Evolutionary conservation across 768 basidiomycete species (phyloP), one percentile per base, ranked within the genome.

Genomic region (Russula griseocarnosa): DNA sequence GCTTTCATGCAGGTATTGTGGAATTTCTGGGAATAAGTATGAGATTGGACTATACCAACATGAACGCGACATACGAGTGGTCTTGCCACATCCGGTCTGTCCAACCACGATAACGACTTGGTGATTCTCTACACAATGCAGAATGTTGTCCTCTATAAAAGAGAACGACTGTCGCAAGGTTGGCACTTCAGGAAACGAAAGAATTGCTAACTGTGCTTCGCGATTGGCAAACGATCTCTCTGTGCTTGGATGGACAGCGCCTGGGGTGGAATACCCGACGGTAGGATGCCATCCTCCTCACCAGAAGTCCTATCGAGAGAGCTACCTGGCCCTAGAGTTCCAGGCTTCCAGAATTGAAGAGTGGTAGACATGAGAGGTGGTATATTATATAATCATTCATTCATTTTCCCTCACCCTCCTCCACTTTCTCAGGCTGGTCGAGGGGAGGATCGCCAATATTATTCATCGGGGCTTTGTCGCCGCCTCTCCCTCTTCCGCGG

Each of bases 61-160:
- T 34, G 1, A 32, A 30, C 50, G 34, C 80, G 22, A 52, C 90
- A 73, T 68, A 96, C 94, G 96, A 67, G 96, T 99, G 8, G 94
- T 96, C 77, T 99, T 98, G 52, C 97, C 97, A 63, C 92, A 97
- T 3, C 97, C 97, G 0, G 97, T 98, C 71, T 98, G 91, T 10
- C 91, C 96, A 10, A 96, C 90, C 6, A 98, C 86, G 55, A 98
- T 92, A 2, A 87, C 81, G 10, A 94, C 88, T 5, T 88, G 88
- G 71, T 88, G 82, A 58, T 83, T 86, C 76, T 98, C 96, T 28
- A 98, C 75, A 62, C 87, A 86, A 70, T 92, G 90, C 9, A 98
- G 75, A 3, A 98, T 77, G 65, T 86, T 87, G 51, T 92, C 81
- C 57, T 86, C 93, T 95, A 53, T 24, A 20, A 42, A 56, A 24